Percentiles rank a stretch among this genome's conserved stretches.
These are phyloP conservation scores for Penicillium olsonii DNA, from an alignment of 2,329 filamentous ascomycete genomes.

Conservation along the genomic window DNA sequence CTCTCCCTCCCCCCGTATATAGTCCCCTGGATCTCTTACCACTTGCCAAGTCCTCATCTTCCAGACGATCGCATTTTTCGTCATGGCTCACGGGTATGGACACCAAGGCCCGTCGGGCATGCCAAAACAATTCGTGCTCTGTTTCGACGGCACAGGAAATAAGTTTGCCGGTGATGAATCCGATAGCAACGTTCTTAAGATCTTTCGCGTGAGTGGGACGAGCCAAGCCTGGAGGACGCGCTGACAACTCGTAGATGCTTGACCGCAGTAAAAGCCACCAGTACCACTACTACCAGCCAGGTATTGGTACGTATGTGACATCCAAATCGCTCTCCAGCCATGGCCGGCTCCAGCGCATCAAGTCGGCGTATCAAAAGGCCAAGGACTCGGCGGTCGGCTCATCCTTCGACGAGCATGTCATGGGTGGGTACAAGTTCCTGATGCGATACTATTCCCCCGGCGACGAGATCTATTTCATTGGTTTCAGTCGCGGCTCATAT, in stretches of 20 bases:
- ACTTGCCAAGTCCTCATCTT: not conserved
- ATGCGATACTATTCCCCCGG: slow-evolving; percentile 70
- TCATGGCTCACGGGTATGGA: slow-evolving; percentile 22
- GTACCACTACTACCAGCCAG: slow-evolving; percentile 47
- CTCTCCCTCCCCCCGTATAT: slow-evolving; percentile 14
- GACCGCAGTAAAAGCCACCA: slow-evolving; percentile 42
- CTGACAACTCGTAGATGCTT: slow-evolving; percentile 34
- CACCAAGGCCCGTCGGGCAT: slow-evolving; percentile 20
- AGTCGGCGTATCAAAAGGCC: slow-evolving; percentile 47
- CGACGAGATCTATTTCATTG: slow-evolving; percentile 68
- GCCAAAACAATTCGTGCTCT: slow-evolving; percentile 44
- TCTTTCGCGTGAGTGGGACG: slow-evolving; percentile 41
- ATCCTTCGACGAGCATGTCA: slow-evolving; percentile 79
- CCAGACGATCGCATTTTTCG: not conserved
- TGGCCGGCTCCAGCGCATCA: slow-evolving; percentile 52
- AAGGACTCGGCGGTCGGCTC: slow-evolving; percentile 75
- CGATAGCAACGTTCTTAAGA: slow-evolving; percentile 51
- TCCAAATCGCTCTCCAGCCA: slow-evolving; percentile 36
- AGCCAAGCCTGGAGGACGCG: slow-evolving; percentile 1
- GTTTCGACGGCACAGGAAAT: slow-evolving; percentile 49
- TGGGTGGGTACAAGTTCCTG: slow-evolving; percentile 77
- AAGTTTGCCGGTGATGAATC: slow-evolving; percentile 46
- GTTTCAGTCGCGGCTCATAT: slow-evolving; percentile 72
- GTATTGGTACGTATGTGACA: slow-evolving; percentile 49
- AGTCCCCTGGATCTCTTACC: slow-evolving; percentile 3